Evolutionary conservation across 345 rosid species (phyloP).

Genomic region (Carallia pectinifolia): DNA sequence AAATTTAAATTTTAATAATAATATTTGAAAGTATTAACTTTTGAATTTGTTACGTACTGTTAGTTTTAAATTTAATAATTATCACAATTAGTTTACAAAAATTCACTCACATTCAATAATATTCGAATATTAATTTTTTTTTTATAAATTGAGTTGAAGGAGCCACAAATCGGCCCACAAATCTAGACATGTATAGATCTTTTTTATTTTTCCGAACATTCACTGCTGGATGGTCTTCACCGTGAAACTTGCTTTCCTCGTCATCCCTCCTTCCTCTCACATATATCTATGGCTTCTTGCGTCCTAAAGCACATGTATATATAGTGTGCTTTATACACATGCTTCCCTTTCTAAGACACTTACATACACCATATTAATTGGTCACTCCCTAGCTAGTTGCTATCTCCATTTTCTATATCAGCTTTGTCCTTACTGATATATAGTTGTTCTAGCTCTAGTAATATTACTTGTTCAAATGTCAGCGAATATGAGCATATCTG

Average conservation of each 20-base stretch:
- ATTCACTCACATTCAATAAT: too few species aligned
- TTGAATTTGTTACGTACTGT: too few species aligned
- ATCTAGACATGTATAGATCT: too few species aligned
- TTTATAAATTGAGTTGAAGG: too few species aligned
- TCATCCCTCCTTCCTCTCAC: neutral
- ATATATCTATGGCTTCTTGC: slow-evolving; percentile 18
- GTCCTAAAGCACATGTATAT: slow-evolving; percentile 18
- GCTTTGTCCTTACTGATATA: neutral
- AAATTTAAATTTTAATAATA: too few species aligned
- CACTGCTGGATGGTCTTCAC: too few species aligned
- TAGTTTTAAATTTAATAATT: too few species aligned
- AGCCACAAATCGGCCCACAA: too few species aligned
- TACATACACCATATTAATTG: neutral
- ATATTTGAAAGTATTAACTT: too few species aligned
- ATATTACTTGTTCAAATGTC: slow-evolving; percentile 34
- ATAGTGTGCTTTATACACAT: slow-evolving; percentile 11
- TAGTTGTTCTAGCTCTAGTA: neutral
- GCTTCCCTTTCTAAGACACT: neutral
- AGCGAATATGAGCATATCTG: slow-evolving; percentile 71
- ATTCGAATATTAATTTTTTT: too few species aligned
- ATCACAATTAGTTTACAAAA: too few species aligned
- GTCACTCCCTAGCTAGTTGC: slow-evolving; percentile 16
- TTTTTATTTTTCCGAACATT: too few species aligned
- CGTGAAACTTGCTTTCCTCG: neutral
- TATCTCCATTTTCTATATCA: slow-evolving; percentile 25